phyloP scores from a whole-genome alignment of 768 basidiomycete genomes.

The Tulasnella sp. region DNA sequence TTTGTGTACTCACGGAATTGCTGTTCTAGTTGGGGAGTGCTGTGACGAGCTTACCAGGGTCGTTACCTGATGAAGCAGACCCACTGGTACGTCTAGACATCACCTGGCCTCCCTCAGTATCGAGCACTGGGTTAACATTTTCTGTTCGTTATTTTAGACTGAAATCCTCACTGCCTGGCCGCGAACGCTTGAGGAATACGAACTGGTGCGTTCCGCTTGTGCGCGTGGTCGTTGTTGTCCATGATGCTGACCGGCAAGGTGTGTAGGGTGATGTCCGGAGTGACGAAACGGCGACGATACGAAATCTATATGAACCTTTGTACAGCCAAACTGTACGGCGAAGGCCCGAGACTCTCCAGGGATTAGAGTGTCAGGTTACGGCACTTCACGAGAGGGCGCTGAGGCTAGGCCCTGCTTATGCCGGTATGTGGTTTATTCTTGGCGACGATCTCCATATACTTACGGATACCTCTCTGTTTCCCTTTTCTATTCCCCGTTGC shows the following conservation, averaged over 20 bases:
- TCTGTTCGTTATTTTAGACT: neutral
- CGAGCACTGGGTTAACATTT: neutral
- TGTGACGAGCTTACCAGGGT: constrained; percentile 4
- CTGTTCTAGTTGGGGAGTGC: constrained; percentile 1
- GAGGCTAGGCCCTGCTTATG: neutral
- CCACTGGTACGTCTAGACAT: neutral
- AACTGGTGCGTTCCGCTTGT: constrained; percentile 2
- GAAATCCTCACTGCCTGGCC: constrained; percentile 15
- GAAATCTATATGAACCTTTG: constrained; percentile 8
- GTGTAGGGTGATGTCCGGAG: constrained; percentile 2
- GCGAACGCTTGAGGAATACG: constrained; percentile 15
- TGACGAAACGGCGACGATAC: constrained; percentile 1
- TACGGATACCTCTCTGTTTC: neutral
- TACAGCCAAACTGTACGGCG: neutral
- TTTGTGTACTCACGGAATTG: neutral
- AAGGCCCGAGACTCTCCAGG: constrained; percentile 7
- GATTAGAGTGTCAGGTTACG: constrained; percentile 4
- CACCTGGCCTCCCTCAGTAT: neutral
- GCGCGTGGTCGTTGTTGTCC: neutral
- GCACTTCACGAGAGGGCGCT: constrained; percentile 10
- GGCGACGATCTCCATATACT: neutral
- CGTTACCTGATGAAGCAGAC: constrained; percentile 9
- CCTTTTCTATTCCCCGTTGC: neutral
- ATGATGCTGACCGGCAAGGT: neutral
- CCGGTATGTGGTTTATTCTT: neutral